These are phyloP conservation scores for Tolypocladium album DNA, from an alignment of 2,329 filamentous ascomycete species.

Conservation along the genomic window DNA sequence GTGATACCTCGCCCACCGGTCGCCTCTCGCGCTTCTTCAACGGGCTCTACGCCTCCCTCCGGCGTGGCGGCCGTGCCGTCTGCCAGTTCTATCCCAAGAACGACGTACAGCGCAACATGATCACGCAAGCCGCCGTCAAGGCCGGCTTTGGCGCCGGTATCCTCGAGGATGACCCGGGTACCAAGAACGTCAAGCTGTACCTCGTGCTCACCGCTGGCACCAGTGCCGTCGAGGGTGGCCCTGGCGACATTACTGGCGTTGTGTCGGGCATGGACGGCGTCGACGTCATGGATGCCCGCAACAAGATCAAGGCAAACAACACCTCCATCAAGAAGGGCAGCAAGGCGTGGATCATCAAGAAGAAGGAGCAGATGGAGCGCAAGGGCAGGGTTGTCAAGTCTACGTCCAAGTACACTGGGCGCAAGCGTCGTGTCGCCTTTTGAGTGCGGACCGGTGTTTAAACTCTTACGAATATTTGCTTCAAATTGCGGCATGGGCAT, in stretches of 20 bases:
- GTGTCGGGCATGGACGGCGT: constrained; percentile 84
- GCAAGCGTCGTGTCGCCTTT: constrained; percentile 73
- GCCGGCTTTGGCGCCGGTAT: constrained; percentile 94
- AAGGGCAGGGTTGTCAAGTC: constrained; percentile 93
- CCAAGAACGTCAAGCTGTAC: constrained; percentile 95
- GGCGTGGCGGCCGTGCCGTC: constrained; percentile 77
- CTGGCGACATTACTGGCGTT: constrained; percentile 80
- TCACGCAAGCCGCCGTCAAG: constrained; percentile 78
- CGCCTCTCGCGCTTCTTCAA: constrained; percentile 83
- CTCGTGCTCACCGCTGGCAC: constrained; percentile 84
- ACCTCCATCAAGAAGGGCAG: constrained; percentile 65
- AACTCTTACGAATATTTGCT: background rate
- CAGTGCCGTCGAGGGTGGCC: constrained; percentile 32
- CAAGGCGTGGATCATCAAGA: constrained; percentile 74
- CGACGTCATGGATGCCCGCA: constrained; percentile 64
- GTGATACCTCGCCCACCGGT: constrained; percentile 70
- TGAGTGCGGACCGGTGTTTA: constrained; percentile 24
- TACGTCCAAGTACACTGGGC: constrained; percentile 85
- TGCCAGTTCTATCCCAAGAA: constrained; percentile 99
- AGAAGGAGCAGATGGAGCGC: constrained; percentile 86
- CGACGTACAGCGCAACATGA: constrained; percentile 83
- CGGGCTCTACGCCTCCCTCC: constrained; percentile 74
- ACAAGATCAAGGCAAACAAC: constrained; percentile 33
- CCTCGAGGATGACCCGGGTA: constrained; percentile 88
- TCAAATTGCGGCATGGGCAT: constrained; percentile 6